Base-by-base conservation (phyloP, 495 filamentous ascomycete genomes). In the Daldinia childiae region DNA sequence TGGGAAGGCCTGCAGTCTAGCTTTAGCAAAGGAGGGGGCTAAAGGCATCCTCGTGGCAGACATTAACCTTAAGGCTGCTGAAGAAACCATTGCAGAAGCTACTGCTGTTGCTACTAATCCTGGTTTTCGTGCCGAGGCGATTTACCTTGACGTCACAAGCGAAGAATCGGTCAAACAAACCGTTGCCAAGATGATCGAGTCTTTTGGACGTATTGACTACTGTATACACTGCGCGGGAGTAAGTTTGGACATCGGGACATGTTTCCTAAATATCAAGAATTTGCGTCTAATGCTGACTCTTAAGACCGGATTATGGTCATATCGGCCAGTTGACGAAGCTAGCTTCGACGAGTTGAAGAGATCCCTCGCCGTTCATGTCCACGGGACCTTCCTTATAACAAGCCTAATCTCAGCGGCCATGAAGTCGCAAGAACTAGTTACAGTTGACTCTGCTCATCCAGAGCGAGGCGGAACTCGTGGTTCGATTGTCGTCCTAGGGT, bases 401-500 rank as follows among this genome's bases (percentile, higher is more conserved):
- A 19, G 57, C 0, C n/a, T 21, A 0, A 24, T 62, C 0, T 52
- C 51, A 6, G 58, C 58, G 4, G 60, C 17, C 1, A 74, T 74
- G 72, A 41, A 51, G 8, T 30, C 36, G 4, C 72, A 74, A 19
- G 63, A 68, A 5, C 19, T 59, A 0, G 39, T 50, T 21, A 34
- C 45, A 0, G 36, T 69, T 0, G 34, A 63, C 27, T 3, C 41
- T 11, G 29, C 39, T 19, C 38, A 2, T 14, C 70, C 59, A 63
- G 9, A 63, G 21, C 54, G 36, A 8, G 70, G 70, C 2, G 26
- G 39, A 1, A 60, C 60, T 11, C 70, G 81, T n/a, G 85, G 86
- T 1, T 78, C 77, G 0, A 86, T 88, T 29, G 78, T 87, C 43
- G 83, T 81, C 45, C 72, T 86, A 21, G 83, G 82, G 7, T 86